phyloP scores from a whole-genome alignment of 805 yeast genomes.

The Kluyveromyces starmeri region DNA sequence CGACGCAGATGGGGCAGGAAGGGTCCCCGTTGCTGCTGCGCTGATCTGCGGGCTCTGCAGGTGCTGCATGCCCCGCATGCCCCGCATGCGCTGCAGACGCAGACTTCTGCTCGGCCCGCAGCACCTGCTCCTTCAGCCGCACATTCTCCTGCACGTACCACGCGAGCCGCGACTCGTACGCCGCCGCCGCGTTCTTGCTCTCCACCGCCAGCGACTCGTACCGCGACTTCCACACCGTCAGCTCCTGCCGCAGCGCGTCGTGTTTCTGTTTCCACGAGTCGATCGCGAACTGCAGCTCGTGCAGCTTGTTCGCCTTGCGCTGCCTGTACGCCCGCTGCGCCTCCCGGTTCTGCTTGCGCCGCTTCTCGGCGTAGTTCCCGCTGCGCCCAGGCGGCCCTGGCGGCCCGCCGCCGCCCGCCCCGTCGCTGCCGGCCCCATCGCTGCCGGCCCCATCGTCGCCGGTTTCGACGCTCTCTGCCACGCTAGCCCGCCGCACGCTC shows the following conservation, averaged over 20 bases:
- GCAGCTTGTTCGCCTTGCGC: conserved; percentile 72
- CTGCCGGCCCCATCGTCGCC: not conserved
- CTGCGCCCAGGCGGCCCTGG: not conserved
- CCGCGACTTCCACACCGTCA: conserved; percentile 23
- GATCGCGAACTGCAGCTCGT: conserved; percentile 53
- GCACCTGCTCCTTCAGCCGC: conserved; percentile 6
- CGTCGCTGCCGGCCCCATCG: not conserved
- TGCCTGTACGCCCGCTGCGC: conserved; percentile 90
- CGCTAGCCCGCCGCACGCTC: conserved; percentile 41
- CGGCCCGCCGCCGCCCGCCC: not conserved
- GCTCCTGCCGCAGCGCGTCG: conserved; percentile 14
- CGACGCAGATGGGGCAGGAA: conserved; percentile 10
- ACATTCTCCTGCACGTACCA: conserved; percentile 5
- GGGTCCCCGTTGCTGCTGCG: not conserved
- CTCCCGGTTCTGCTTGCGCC: conserved; percentile 90
- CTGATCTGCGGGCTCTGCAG: not conserved
- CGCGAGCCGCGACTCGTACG: not conserved
- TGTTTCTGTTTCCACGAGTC: conserved; percentile 39
- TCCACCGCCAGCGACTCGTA: conserved; percentile 18
- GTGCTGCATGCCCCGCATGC: not conserved
- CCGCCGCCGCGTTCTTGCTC: conserved; percentile 6
- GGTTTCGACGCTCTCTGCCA: not conserved
- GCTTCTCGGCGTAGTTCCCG: conserved; percentile 44
- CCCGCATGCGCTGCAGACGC: not conserved
- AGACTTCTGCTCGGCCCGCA: not conserved